Evolutionary conservation across 1,284 basidiomycete genomes (phyloP).

Genomic region (Phlebopus sp.): DNA sequence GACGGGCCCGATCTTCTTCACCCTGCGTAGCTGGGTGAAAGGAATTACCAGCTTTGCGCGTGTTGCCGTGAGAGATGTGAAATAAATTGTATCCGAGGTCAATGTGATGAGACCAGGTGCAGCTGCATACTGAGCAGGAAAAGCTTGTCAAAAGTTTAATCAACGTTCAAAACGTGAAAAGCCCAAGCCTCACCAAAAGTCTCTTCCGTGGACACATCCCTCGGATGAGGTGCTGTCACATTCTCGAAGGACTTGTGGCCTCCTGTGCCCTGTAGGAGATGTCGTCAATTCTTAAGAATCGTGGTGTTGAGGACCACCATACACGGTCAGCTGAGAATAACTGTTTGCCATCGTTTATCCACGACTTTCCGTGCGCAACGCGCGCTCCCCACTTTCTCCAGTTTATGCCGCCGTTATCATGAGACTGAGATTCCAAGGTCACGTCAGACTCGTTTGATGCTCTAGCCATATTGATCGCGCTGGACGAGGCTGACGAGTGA

Average conservation of each 20-base stretch:
- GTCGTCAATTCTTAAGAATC: background rate
- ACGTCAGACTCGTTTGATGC: conserved; percentile 6
- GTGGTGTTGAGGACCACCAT: conserved; percentile 11
- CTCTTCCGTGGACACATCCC: conserved; percentile 19
- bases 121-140: conserved; percentile 55
- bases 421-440: conserved; percentile 6
- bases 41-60: conserved; percentile 46
- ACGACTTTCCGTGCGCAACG: conserved; percentile 43
- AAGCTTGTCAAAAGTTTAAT: conserved; percentile 40
- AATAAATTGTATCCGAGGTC: conserved; percentile 46
- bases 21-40: conserved; percentile 45
- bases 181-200: conserved; percentile 38
- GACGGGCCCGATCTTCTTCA: conserved; percentile 55
- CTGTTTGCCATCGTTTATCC: conserved; percentile 41
- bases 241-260: background rate
- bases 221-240: background rate
- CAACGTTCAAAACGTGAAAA: background rate
- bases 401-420: conserved; percentile 29
- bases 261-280: conserved; percentile 8
- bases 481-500: conserved; percentile 10
- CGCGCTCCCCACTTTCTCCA: conserved; percentile 58
- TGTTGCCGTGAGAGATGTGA: conserved; percentile 51
- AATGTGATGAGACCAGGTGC: conserved; percentile 59
- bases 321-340: conserved; percentile 39
- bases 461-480: conserved; percentile 6